A percentile compares a stretch with the other conserved stretches of the same genome.
Evolutionary conservation across 257 asterid species (phyloP).

Genomic region (Penstemon newberryi): DNA sequence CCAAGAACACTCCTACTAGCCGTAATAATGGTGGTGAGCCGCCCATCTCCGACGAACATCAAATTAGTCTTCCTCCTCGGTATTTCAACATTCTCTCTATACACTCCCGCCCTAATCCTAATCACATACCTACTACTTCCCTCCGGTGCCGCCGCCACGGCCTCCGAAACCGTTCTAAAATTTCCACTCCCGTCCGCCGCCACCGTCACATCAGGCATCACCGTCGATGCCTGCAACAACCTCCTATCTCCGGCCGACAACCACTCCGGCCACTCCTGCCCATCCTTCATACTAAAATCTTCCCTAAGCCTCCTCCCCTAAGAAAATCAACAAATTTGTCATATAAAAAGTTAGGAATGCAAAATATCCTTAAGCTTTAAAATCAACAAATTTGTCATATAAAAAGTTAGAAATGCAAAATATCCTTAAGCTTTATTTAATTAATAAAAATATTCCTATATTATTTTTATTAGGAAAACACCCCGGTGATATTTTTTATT

Average conservation of each 20-base stretch:
- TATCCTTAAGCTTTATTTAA: too few relatives aligned
- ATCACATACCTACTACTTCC: constrained; percentile 53
- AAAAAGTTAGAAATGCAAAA: not conserved
- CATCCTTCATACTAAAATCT: not conserved
- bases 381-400: not conserved
- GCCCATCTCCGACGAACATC: constrained; percentile 66
- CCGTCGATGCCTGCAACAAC: constrained; percentile 56
- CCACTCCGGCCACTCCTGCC: constrained; percentile 58
- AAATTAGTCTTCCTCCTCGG: constrained; percentile 46
- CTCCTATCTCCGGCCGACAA: constrained; percentile 53
- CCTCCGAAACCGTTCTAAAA: constrained; percentile 39
- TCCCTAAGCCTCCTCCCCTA: constrained; percentile 38
- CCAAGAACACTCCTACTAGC: constrained; percentile 43
- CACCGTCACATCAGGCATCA: constrained; percentile 55
- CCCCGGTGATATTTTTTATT: too few relatives aligned
- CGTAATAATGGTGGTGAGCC: constrained; percentile 51
- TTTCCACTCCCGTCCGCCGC: constrained; percentile 74
- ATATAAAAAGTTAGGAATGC: not conserved
- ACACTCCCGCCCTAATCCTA: constrained; percentile 53
- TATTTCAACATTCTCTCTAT: constrained; percentile 53
- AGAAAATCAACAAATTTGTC: not conserved
- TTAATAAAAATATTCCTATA: too few relatives aligned
- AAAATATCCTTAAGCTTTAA: too few relatives aligned
- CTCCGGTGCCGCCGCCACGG: constrained; percentile 58
- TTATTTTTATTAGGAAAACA: too few relatives aligned